These are phyloP conservation scores for Aspergillus fumigatiaffinis DNA, from an alignment of 2,329 filamentous ascomycete species.

Conservation along the genomic window DNA sequence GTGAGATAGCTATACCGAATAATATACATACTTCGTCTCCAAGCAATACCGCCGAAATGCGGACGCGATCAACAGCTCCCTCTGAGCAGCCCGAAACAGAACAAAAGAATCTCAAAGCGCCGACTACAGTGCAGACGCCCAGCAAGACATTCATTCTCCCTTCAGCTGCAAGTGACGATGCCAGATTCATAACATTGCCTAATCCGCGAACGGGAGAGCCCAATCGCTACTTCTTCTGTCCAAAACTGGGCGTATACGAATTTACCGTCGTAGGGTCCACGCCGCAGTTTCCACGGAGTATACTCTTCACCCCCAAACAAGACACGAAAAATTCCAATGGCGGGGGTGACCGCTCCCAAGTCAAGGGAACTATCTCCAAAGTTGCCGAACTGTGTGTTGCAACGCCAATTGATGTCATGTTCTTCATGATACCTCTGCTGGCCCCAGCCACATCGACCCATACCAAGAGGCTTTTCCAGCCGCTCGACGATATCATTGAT, in stretches of 20 bases:
- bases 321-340: conserved; percentile 10
- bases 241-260: conserved; percentile 56
- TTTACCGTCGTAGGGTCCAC: conserved; percentile 56
- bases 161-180: conserved; percentile 46
- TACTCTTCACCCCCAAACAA: conserved; percentile 46
- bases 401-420: conserved; percentile 78
- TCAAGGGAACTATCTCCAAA: conserved; percentile 56
- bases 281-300: conserved; percentile 50
- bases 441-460: conserved; percentile 43
- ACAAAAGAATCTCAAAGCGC: conserved; percentile 17
- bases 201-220: conserved; percentile 49
- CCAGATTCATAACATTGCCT: conserved; percentile 54
- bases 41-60: conserved; percentile 15
- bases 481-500: conserved; percentile 48
- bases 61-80: conserved; percentile 21
- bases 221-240: conserved; percentile 57
- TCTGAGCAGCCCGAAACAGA: conserved; percentile 12
- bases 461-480: conserved; percentile 42
- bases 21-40: not conserved
- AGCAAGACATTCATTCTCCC: conserved; percentile 57
- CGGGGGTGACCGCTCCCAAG: conserved; percentile 8
- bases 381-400: conserved; percentile 75
- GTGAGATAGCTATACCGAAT: not conserved
- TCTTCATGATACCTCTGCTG: conserved; percentile 74
- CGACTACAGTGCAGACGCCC: conserved; percentile 24